Conservation (phyloP, 2,329 filamentous ascomycete species). For the Colletotrichum caudatum region DNA sequence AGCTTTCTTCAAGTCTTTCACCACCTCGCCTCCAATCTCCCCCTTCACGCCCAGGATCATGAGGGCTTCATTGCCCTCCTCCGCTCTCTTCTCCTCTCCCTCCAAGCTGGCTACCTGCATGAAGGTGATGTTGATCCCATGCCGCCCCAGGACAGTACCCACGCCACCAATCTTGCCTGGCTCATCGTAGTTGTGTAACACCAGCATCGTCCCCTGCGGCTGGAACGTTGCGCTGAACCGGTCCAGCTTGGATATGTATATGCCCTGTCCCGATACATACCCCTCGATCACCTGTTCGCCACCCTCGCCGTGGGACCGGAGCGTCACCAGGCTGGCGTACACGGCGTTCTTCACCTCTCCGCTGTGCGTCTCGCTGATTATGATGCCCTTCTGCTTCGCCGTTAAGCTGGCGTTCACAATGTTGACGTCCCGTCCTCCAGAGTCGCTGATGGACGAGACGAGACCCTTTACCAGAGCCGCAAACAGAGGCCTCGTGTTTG, state of each 20-base stretch:
- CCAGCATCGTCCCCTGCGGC: conserved; percentile 79
- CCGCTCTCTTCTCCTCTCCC: conserved; percentile 47
- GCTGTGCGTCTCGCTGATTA: conserved; percentile 79
- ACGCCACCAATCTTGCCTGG: conserved; percentile 87
- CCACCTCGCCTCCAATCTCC: conserved; percentile 68
- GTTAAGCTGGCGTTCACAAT: conserved; percentile 85
- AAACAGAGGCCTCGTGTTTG: conserved; percentile 82
- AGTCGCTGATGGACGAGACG: conserved; percentile 74
- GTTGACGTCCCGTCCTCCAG: conserved; percentile 77
- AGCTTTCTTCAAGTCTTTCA: conserved; percentile 60
- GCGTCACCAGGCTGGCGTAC: conserved; percentile 78
- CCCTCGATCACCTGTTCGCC: conserved; percentile 69
- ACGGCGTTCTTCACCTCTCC: conserved; percentile 71
- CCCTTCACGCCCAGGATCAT: conserved; percentile 85
- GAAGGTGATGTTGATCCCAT: conserved; percentile 82
- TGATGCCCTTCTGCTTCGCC: conserved; percentile 79
- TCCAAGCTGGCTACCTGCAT: conserved; percentile 78
- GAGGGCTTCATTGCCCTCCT: conserved; percentile 73
- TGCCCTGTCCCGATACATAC: conserved; percentile 72
- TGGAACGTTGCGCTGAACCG: conserved; percentile 80
- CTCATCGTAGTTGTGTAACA: conserved; percentile 84
- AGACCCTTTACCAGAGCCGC: conserved; percentile 84
- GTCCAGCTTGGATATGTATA: conserved; percentile 79
- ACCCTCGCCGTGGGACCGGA: conserved; percentile 64
- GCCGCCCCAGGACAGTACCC: conserved; percentile 75